Base-by-base conservation (phyloP, 768 basidiomycete genomes). In the Suillus luteus region DNA sequence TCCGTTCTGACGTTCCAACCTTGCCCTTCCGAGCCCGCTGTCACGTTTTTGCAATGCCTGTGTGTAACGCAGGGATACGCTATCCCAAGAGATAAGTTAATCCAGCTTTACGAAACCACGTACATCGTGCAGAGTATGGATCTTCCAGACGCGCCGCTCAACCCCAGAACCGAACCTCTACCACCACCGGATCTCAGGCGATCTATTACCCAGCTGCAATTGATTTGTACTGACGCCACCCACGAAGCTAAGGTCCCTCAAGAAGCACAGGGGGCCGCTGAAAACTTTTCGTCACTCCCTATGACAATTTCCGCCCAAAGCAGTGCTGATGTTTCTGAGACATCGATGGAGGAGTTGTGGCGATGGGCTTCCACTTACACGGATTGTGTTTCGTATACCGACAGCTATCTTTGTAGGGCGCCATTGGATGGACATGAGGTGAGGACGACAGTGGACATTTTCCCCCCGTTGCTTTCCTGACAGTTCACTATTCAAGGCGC, bases 21-120 rank as follows among this genome's bases (percentile, higher is more conserved):
- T 62, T 86, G 88, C 71, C 77, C 82, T 31, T 68, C 83, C 8
- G 65, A 76, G 22, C 75, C 89, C 44, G 86, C 87, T 24, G 80
- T 79, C 17, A 86, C 88, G 9, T 95, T 91, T 76, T 84, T 96
- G 38, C 82, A 88, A 73, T 80, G 80, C 31, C 68, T 94, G 58
- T 87, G 86, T 65, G 76, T 79, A 24, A 78, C 78, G 3, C 87
- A 91, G 72, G 86, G 88, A 4, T 79, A 78, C 63, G 64, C 73
- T 59, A 72, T 87, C 62, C 72, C 79, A 64, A 79, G 75, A 60
- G 75, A 80, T 63, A 67, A 73, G 62, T 69, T 90, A 68, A 67
- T 74, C 57, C 72, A 66, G n/a, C 68, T 87, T 51, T 88, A 86
- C 74, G 76, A 79, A 71, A 72, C 67, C 43, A 76, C 71, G 61